Evolutionary conservation across 768 basidiomycete species (phyloP).

Genomic region (Mycena galopus): DNA sequence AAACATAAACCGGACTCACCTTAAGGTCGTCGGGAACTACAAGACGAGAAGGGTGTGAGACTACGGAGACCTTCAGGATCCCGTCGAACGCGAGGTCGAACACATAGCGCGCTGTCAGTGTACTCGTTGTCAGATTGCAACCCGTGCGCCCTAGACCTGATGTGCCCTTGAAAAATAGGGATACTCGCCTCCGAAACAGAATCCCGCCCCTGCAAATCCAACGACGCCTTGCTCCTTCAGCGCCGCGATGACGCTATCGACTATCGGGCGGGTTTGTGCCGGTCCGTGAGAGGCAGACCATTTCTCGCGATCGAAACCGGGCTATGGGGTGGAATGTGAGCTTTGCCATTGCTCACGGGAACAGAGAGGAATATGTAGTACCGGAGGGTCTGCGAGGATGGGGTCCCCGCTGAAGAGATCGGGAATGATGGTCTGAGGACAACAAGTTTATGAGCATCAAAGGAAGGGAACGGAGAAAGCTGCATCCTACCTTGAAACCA

Average conservation of each 20-base stretch:
- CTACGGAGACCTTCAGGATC: constrained; percentile 52
- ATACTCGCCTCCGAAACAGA: constrained; percentile 55
- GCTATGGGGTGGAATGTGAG: background rate
- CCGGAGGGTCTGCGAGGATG: constrained; percentile 7
- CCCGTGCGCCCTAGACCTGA: background rate
- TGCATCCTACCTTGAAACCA: constrained; percentile 48
- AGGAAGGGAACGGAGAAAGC: constrained; percentile 22
- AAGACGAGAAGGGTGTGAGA: constrained; percentile 56
- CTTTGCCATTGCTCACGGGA: background rate
- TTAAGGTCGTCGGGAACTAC: constrained; percentile 31
- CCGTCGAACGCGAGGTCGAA: constrained; percentile 61
- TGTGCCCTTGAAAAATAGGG: too few relatives aligned
- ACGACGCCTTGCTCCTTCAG: constrained; percentile 42
- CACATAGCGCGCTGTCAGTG: constrained; percentile 56
- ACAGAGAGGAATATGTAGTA: background rate
- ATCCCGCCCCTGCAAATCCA: constrained; percentile 54
- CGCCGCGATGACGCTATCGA: constrained; percentile 55
- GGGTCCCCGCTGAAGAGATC: constrained; percentile 38
- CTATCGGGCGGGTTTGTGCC: constrained; percentile 46
- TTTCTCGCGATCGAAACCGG: constrained; percentile 41
- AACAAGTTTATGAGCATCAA: constrained; percentile 35
- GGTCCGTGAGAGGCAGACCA: constrained; percentile 54
- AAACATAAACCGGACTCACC: constrained; percentile 30
- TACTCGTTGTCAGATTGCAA: background rate
- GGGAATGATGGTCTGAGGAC: constrained; percentile 28